Evolutionary conservation across 768 basidiomycete genomes (phyloP).

Genomic region (Ramaria sp.): DNA sequence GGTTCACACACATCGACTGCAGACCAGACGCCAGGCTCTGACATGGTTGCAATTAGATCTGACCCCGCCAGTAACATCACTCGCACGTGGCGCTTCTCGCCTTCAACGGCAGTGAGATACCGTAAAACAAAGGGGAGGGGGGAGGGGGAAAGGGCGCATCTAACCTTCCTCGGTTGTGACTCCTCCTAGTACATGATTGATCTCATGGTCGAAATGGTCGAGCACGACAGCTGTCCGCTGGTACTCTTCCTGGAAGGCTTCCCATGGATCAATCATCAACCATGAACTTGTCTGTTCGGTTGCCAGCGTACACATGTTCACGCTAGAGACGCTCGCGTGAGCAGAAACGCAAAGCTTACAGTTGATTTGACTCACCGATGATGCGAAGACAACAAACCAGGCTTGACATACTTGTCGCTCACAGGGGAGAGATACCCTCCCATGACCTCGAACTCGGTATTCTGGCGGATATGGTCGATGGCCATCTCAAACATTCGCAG

Average conservation of each 20-base stretch:
- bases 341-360: background rate
- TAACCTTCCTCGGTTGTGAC: slow-evolving; percentile 50
- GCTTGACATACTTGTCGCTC: slow-evolving; percentile 93
- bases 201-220: slow-evolving; percentile 92
- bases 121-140: slow-evolving; percentile 4
- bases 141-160: background rate
- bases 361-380: slow-evolving; percentile 60
- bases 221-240: slow-evolving; percentile 94
- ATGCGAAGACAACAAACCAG: slow-evolving; percentile 76
- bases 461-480: slow-evolving; percentile 86
- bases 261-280: slow-evolving; percentile 98
- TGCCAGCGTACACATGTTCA: slow-evolving; percentile 81
- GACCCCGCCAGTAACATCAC: slow-evolving; percentile 97
- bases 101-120: slow-evolving; percentile 16
- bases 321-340: slow-evolving; percentile 33
- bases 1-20: slow-evolving; percentile 73
- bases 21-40: slow-evolving; percentile 96
- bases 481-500: slow-evolving; percentile 99
- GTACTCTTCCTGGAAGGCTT: slow-evolving; percentile 82
- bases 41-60: slow-evolving; percentile 95
- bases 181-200: slow-evolving; percentile 80
- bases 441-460: slow-evolving; percentile 87
- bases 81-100: slow-evolving; percentile 64
- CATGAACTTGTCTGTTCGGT: slow-evolving; percentile 84
- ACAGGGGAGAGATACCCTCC: slow-evolving; percentile 97